A percentile compares a stretch with the other conserved stretches of the same genome.
Conservation (phyloP, 2,329 filamentous ascomycete species). For the Penicillium vulpinum region DNA sequence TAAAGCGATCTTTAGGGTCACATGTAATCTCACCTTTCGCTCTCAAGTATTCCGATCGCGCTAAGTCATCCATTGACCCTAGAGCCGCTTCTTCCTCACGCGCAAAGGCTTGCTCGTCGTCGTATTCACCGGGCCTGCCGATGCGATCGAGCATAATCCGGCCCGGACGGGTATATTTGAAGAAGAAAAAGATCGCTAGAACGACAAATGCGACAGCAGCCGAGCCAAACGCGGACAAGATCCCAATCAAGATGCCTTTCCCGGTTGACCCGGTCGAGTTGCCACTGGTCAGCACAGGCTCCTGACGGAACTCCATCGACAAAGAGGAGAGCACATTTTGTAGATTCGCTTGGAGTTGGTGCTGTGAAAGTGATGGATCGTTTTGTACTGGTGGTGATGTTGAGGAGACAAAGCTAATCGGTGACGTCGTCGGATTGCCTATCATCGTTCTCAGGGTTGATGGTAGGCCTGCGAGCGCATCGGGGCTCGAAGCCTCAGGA, state of each 20-base stretch:
- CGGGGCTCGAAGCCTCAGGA: slow-evolving; percentile 41
- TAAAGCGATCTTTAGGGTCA: neutral
- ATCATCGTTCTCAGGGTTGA: slow-evolving; percentile 37
- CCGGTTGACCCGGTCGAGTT: slow-evolving; percentile 57
- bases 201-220: slow-evolving; percentile 79
- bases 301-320: slow-evolving; percentile 25
- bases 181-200: slow-evolving; percentile 84
- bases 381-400: slow-evolving; percentile 8
- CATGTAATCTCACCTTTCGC: slow-evolving; percentile 72
- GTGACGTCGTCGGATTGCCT: slow-evolving; percentile 31
- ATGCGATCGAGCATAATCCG: slow-evolving; percentile 92
- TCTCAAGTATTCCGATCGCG: slow-evolving; percentile 84
- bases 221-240: slow-evolving; percentile 91
- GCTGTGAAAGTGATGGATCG: slow-evolving; percentile 16
- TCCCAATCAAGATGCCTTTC: slow-evolving; percentile 87
- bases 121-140: slow-evolving; percentile 90
- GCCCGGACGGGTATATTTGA: slow-evolving; percentile 83
- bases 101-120: slow-evolving; percentile 93
- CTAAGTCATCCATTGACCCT: slow-evolving; percentile 92
- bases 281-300: slow-evolving; percentile 35
- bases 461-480: slow-evolving; percentile 36
- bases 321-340: slow-evolving; percentile 38
- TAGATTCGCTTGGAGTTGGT: slow-evolving; percentile 36
- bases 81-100: slow-evolving; percentile 93
- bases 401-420: slow-evolving; percentile 20